Percentiles rank a stretch among this genome's conserved stretches.
Evolutionary conservation across 2,329 filamentous ascomycete species (phyloP).

Genomic region (Cadophora gregata): DNA sequence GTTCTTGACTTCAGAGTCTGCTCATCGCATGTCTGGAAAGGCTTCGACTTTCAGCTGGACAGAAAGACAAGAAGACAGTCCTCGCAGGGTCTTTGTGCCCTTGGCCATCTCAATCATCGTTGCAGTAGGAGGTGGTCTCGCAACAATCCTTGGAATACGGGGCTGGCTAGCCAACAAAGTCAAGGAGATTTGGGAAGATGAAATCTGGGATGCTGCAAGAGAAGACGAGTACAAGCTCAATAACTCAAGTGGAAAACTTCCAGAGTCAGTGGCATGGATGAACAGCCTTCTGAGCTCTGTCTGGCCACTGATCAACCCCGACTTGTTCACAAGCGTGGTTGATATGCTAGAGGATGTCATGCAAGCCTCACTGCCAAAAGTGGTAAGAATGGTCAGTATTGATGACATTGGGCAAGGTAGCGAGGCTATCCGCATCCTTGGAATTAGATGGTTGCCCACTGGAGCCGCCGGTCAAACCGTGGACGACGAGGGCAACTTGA

Average conservation of each 20-base stretch:
- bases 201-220: slow-evolving; percentile 71
- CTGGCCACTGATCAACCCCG: slow-evolving; percentile 78
- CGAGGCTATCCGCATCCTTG: slow-evolving; percentile 72
- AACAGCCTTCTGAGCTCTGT: slow-evolving; percentile 71
- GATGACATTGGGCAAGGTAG: slow-evolving; percentile 79
- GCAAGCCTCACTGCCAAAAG: slow-evolving; percentile 74
- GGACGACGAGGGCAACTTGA: slow-evolving; percentile 61
- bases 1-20: slow-evolving; percentile 21
- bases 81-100: slow-evolving; percentile 20
- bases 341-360: slow-evolving; percentile 81
- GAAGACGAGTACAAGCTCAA: slow-evolving; percentile 54
- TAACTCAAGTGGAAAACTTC: slow-evolving; percentile 25
- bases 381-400: slow-evolving; percentile 76
- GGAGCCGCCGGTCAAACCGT: slow-evolving; percentile 71
- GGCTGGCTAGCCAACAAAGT: slow-evolving; percentile 68
- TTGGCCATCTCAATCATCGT: slow-evolving; percentile 20
- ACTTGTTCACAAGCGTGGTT: slow-evolving; percentile 70
- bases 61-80: slow-evolving; percentile 1
- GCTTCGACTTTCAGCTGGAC: slow-evolving; percentile 13
- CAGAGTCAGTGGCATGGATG: slow-evolving; percentile 68
- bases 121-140: slow-evolving; percentile 25
- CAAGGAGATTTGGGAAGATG: slow-evolving; percentile 67
- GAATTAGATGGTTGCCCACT: slow-evolving; percentile 74
- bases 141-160: slow-evolving; percentile 54
- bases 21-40: neutral